A percentile compares a stretch with the other conserved stretches of the same genome.
These are phyloP conservation scores for Bryoglossum gracile DNA, from an alignment of 495 filamentous ascomycete genomes.

Conservation along the genomic window DNA sequence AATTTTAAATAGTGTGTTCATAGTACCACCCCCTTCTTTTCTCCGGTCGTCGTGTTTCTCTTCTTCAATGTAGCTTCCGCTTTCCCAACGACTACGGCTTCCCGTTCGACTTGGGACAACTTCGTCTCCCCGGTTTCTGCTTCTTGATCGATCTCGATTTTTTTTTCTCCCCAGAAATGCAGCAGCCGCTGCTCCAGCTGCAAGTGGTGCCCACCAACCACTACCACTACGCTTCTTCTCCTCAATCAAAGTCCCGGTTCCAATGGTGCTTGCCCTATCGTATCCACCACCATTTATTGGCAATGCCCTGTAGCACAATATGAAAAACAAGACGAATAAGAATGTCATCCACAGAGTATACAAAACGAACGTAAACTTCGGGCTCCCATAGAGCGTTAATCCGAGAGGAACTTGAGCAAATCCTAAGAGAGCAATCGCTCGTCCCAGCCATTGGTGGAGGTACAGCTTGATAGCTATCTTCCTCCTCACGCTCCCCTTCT, in stretches of 20 bases:
- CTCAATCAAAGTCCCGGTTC: conserved; percentile 24
- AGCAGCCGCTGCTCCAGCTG: conserved; percentile 54
- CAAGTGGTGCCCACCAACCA: conserved; percentile 34
- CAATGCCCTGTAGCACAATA: conserved; percentile 39
- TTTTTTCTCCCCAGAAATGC: conserved; percentile 40
- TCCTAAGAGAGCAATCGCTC: conserved; percentile 66
- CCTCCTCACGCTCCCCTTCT: conserved; percentile 47
- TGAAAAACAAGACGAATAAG: conserved; percentile 61
- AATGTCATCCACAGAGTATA: conserved; percentile 67
- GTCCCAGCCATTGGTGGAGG: conserved; percentile 84
- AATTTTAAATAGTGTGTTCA: conserved; percentile 57
- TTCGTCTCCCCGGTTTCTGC: conserved; percentile 25
- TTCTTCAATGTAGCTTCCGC: conserved; percentile 47
- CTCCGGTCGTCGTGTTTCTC: conserved; percentile 44
- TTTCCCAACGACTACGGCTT: conserved; percentile 26
- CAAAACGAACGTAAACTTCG: conserved; percentile 74
- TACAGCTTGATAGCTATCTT: conserved; percentile 56
- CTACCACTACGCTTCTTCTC: conserved; percentile 16
- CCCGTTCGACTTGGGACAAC: conserved; percentile 38
- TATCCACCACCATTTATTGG: conserved; percentile 20
- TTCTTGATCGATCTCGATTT: conserved; percentile 29
- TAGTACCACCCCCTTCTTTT: conserved; percentile 44
- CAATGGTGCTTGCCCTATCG: conserved; percentile 25
- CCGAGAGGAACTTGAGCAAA: conserved; percentile 85
- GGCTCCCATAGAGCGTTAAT: conserved; percentile 87